Evolutionary conservation across 495 filamentous ascomycete genomes (phyloP), one percentile per base, ranked within the genome.

Genomic region (Hypoxylon crocopeplum): DNA sequence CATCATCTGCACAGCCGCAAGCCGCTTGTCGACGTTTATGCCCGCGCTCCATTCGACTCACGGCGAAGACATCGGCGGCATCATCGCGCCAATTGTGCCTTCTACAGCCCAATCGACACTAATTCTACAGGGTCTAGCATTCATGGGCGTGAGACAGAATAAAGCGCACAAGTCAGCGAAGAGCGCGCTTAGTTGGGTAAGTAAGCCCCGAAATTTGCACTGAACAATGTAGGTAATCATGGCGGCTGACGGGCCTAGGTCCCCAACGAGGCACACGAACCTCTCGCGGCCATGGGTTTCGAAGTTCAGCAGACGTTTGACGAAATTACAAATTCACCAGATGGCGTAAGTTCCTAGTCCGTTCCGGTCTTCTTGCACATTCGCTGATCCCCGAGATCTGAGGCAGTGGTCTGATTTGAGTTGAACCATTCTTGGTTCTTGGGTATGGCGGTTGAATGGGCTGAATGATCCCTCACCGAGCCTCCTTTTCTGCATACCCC

Each of bases 141-240:
- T 95, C 48, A 79, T 95, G 68, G 92, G 88, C 2, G 86, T 95
- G 65, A 83, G 86, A 56, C 90, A 94, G 76, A 87, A 90, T 67
- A 93, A 92, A 64, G 83, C 84, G 62, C 82, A 90, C 56, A 88
- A 86, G 52, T 84, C 86, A 39, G 80, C 82, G 46, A 84, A 84
- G 32, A 86, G 89, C 40, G 72, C 92, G 8, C 70, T 94, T 58
- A 90, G 91, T 68, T 91, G 88, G 80, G 89, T 91, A 75, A 73
- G 86, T 79, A 25, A n/a, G 16, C 27, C 15, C 7, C 25, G 20
- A 32, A 15, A 11, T 37, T n/a, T 24, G 24, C 20, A 34, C 39
- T 6, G 16, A 8, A 2, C 19, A 34, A 16, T 38, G 10, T 17
- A 34, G 32, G 6, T 54, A 20, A 36, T 36, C 29, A 38, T 20